phyloP scores from a whole-genome alignment of 2,329 filamentous ascomycete species.

The Furcasterigmium furcatum region DNA sequence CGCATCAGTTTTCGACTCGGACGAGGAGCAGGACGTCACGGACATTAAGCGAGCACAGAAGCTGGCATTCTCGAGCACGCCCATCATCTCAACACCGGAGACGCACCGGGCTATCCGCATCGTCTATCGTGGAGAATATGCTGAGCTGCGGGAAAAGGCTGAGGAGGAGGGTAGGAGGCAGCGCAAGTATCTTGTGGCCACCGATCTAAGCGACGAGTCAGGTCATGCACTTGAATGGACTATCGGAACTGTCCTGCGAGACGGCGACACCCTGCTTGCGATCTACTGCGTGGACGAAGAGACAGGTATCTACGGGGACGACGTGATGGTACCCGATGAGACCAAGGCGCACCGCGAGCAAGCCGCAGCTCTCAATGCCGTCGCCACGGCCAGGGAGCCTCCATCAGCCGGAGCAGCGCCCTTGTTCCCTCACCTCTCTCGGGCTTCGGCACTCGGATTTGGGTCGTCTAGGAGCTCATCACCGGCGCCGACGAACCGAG shows the following conservation, averaged over 20 bases:
- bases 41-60: slow-evolving; percentile 88
- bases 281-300: slow-evolving; percentile 96
- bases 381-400: slow-evolving; percentile 41
- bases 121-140: slow-evolving; percentile 85
- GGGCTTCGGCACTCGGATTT: slow-evolving; percentile 31
- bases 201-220: slow-evolving; percentile 90
- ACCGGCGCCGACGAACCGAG: slow-evolving; percentile 44
- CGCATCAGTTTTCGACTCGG: slow-evolving; percentile 68
- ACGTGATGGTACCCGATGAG: slow-evolving; percentile 65
- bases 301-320: slow-evolving; percentile 50
- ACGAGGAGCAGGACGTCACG: slow-evolving; percentile 78
- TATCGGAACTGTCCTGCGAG: slow-evolving; percentile 88
- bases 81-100: slow-evolving; percentile 71
- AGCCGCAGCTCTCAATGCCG: slow-evolving; percentile 65
- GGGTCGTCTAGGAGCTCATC: slow-evolving; percentile 33
- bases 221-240: slow-evolving; percentile 97
- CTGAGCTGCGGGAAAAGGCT: slow-evolving; percentile 70
- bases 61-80: slow-evolving; percentile 75
- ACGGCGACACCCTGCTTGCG: slow-evolving; percentile 89
- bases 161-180: slow-evolving; percentile 75
- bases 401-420: slow-evolving; percentile 19
- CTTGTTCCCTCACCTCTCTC: slow-evolving; percentile 22
- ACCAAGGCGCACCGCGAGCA: slow-evolving; percentile 74
- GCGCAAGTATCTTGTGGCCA: slow-evolving; percentile 92
- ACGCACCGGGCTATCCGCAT: slow-evolving; percentile 82